phyloP scores from a whole-genome alignment of 2,329 filamentous ascomycete species.

The Basipetospora chlamydospora region DNA sequence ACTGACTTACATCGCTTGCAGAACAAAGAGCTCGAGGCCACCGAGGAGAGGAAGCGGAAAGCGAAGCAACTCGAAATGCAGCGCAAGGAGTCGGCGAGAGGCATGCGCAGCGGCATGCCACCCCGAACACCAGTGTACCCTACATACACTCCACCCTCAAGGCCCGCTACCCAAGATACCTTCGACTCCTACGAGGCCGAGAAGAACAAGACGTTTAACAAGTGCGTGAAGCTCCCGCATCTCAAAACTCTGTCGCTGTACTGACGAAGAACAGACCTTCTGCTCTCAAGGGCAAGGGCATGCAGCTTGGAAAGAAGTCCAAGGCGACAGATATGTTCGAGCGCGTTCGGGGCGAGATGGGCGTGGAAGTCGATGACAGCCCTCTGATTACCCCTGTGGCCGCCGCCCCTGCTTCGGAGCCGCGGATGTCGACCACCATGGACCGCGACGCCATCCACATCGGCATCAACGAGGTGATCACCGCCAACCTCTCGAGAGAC shows the following conservation, averaged over 20 bases:
- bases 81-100: constrained; percentile 81
- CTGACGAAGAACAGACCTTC: constrained; percentile 27
- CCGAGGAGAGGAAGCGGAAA: constrained; percentile 94
- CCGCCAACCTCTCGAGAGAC: constrained; percentile 76
- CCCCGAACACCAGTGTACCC: constrained; percentile 73
- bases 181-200: constrained; percentile 94
- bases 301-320: constrained; percentile 98
- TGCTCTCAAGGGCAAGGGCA: constrained; percentile 82
- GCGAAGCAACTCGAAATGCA: constrained; percentile 98
- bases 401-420: constrained; percentile 36
- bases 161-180: constrained; percentile 60
- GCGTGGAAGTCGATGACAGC: constrained; percentile 65
- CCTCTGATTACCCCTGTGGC: constrained; percentile 49
- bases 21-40: constrained; percentile 98
- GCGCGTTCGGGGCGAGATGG: constrained; percentile 80
- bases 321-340: constrained; percentile 97
- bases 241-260: no score
- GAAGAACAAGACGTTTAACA: constrained; percentile 83
- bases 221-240: constrained; percentile 36
- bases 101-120: constrained; percentile 8
- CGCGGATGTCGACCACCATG: constrained; percentile 48
- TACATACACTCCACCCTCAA: constrained; percentile 69
- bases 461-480: constrained; percentile 79
- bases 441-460: constrained; percentile 81
- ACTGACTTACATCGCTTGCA: constrained; percentile 23